phyloP scores from a whole-genome alignment of 2,329 filamentous ascomycete species.

The Colletotrichum musae region DNA sequence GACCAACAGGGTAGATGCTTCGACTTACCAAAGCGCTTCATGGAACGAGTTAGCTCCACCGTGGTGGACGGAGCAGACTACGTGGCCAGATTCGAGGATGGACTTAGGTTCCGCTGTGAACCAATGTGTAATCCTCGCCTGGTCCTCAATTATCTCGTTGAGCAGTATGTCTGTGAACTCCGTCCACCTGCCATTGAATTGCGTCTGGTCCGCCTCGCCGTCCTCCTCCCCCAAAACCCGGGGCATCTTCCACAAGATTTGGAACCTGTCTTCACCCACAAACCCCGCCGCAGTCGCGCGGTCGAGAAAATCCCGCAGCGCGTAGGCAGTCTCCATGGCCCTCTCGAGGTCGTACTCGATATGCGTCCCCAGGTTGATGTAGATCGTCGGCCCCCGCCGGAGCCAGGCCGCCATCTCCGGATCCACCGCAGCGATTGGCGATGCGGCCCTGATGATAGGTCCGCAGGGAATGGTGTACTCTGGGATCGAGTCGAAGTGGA shows the following conservation, averaged over 20 bases:
- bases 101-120: constrained; percentile 54
- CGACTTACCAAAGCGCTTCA: constrained; percentile 52
- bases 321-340: constrained; percentile 35
- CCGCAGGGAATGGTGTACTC: constrained; percentile 12
- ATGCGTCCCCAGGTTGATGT: constrained; percentile 42
- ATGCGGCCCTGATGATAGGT: constrained; percentile 17
- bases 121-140: constrained; percentile 58
- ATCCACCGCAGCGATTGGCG: constrained; percentile 5
- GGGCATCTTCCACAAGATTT: constrained; percentile 57
- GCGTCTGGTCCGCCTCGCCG: not conserved
- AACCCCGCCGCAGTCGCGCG: constrained; percentile 24
- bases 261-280: constrained; percentile 42
- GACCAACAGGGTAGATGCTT: too few species aligned
- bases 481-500: constrained; percentile 15
- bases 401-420: constrained; percentile 19
- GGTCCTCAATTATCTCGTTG: constrained; percentile 46
- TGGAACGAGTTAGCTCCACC: constrained; percentile 62
- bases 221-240: constrained; percentile 16
- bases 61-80: constrained; percentile 60
- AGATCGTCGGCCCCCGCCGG: constrained; percentile 27
- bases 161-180: constrained; percentile 44
- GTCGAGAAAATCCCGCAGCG: constrained; percentile 19
- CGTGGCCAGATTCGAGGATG: constrained; percentile 53
- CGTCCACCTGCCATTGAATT: constrained; percentile 9
- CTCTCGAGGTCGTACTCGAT: constrained; percentile 43